phyloP scores from a whole-genome alignment of 2,329 filamentous ascomycete species.

The Endothia cerciana region DNA sequence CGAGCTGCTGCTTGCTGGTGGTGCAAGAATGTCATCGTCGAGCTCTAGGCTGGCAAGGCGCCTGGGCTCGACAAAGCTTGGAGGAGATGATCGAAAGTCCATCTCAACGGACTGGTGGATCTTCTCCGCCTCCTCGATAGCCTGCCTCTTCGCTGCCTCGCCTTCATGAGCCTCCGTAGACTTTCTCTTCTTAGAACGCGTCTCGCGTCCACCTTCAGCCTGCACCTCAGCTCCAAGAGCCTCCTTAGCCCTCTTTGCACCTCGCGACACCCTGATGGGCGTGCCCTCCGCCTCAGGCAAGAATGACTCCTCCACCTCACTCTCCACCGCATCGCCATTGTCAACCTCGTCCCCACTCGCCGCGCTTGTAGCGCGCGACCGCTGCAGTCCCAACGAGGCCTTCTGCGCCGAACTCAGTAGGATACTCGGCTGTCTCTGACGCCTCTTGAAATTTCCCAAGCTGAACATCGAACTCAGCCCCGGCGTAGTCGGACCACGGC shows the following conservation, averaged over 20 bases:
- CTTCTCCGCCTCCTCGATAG: conserved; percentile 27
- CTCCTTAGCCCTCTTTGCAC: conserved; percentile 12
- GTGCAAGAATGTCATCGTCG: conserved; percentile 55
- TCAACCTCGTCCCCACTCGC: conserved; percentile 13
- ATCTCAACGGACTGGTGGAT: conserved; percentile 35
- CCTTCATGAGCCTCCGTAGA: conserved; percentile 50
- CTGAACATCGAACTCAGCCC: conserved; percentile 56
- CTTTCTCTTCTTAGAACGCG: conserved; percentile 59
- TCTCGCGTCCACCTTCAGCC: conserved; percentile 16
- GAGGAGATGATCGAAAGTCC: conserved; percentile 40
- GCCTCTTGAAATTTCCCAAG: conserved; percentile 60
- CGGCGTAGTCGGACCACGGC: conserved; percentile 52
- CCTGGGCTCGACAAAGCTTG: conserved; percentile 37
- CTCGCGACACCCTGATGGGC: conserved; percentile 30
- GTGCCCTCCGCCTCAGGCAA: conserved; percentile 37
- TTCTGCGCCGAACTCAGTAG: conserved; percentile 55
- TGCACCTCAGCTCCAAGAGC: neutral
- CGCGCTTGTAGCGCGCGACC: conserved; percentile 32
- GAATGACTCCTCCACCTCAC: conserved; percentile 37
- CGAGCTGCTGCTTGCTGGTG: conserved; percentile 55
- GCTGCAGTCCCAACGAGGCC: conserved; percentile 33
- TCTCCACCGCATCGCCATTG: conserved; percentile 24
- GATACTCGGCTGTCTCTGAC: conserved; percentile 65
- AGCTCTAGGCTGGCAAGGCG: conserved; percentile 47
- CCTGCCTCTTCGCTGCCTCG: conserved; percentile 37